phyloP scores from a whole-genome alignment of 2,329 filamentous ascomycete genomes.

The Beauveria varroae region DNA sequence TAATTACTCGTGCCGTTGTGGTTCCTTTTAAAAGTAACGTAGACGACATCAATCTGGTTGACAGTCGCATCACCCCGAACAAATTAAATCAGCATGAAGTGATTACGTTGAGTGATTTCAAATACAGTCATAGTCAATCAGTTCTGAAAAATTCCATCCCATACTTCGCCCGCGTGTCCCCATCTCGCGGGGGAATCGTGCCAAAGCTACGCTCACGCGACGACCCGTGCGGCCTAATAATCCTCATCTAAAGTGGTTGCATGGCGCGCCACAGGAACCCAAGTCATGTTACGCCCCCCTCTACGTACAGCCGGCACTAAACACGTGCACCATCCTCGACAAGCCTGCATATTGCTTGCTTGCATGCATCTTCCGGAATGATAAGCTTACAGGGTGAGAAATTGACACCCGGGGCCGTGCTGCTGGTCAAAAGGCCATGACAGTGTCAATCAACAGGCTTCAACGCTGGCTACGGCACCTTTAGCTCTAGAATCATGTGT shows the following conservation, averaged over 20 bases:
- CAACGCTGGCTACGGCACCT: neutral
- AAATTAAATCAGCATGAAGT: no score
- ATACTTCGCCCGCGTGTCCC: neutral
- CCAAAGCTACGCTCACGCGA: neutral
- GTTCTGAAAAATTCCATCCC: neutral
- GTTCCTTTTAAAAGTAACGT: no score
- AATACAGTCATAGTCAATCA: no score
- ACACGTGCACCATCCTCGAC: neutral
- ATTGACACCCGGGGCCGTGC: no score
- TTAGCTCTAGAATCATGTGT: no score
- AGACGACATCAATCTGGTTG: no score
- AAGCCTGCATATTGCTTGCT: no score
- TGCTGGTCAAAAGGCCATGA: no score
- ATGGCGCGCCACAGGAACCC: neutral
- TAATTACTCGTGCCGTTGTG: no score
- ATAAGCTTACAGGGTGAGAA: neutral
- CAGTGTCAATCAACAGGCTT: neutral
- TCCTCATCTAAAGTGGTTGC: constrained; percentile 4
- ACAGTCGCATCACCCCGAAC: no score
- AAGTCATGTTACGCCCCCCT: constrained; percentile 1
- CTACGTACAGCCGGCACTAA: neutral
- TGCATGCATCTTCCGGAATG: neutral
- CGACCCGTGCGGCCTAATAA: neutral
- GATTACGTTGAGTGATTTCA: no score
- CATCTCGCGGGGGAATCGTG: neutral